These are phyloP conservation scores for Eucalyptus polybractea DNA, from an alignment of 345 rosid species.

Conservation along the genomic window DNA sequence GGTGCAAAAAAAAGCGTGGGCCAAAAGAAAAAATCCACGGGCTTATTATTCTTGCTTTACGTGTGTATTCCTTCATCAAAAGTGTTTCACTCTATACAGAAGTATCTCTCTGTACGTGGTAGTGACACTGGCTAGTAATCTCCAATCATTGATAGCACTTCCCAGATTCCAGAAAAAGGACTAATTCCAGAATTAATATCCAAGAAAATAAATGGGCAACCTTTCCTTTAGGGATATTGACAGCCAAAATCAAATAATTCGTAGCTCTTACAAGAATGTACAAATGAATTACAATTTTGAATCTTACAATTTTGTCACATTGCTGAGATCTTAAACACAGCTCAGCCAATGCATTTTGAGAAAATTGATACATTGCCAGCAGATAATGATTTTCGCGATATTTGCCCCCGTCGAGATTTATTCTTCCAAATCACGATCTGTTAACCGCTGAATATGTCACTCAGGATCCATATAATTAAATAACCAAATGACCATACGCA, in stretches of 20 bases:
- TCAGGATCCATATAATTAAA: not conserved
- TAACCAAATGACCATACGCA: slow-evolving; percentile 51
- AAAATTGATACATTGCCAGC: not conserved
- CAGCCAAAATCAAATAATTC: not conserved
- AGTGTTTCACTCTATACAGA: not conserved
- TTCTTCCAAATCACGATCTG: not conserved
- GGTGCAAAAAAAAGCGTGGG: not conserved
- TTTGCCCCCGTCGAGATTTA: not conserved
- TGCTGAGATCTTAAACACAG: not conserved
- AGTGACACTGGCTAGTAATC: not conserved
- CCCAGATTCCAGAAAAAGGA: not conserved
- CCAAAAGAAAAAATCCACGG: not conserved
- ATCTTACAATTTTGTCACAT: not conserved
- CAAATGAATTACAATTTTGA: not conserved
- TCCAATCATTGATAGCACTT: not conserved
- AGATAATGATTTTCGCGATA: not conserved
- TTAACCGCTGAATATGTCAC: not conserved
- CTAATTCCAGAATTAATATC: not conserved
- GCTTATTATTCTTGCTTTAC: not conserved
- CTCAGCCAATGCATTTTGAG: not conserved
- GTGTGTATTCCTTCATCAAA: not conserved
- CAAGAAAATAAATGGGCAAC: not conserved
- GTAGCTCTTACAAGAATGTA: not conserved
- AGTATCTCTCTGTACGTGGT: not conserved
- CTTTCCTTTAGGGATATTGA: not conserved